Conservation (phyloP, 495 filamentous ascomycete genomes). For the Penicillium egyptiacum region DNA sequence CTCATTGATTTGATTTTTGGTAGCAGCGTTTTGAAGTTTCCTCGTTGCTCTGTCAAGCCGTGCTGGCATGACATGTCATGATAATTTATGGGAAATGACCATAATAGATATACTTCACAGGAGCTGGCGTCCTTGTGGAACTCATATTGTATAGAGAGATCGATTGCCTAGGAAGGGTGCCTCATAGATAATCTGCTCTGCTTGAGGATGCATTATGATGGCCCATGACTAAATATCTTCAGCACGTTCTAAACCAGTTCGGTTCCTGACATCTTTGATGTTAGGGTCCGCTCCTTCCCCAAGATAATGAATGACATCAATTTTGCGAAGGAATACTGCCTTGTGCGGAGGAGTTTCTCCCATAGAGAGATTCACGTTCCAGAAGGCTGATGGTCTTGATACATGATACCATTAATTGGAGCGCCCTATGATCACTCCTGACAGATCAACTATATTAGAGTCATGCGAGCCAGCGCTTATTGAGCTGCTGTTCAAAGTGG, state of each 20-base stretch:
- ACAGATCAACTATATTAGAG: background rate
- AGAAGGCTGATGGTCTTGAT: conserved; percentile 22
- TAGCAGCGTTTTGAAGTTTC: background rate
- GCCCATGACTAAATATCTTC: too few relatives aligned
- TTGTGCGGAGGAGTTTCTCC: conserved; percentile 22
- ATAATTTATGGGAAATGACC: conserved; percentile 30
- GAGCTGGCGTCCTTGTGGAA: conserved; percentile 18
- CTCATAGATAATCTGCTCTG: background rate
- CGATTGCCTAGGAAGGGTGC: background rate
- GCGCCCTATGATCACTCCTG: background rate
- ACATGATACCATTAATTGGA: conserved; percentile 17
- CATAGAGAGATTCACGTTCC: conserved; percentile 14
- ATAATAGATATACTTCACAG: conserved; percentile 23
- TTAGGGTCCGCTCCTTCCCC: background rate
- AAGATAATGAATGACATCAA: background rate
- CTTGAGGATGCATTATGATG: too few relatives aligned
- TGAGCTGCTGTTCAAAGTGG: background rate
- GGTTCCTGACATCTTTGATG: background rate
- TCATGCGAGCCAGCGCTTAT: background rate
- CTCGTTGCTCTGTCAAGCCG: conserved; percentile 1
- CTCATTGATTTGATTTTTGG: conserved; percentile 6
- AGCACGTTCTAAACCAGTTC: background rate
- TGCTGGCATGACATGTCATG: conserved; percentile 19
- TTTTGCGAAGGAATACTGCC: conserved; percentile 3
- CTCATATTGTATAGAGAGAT: background rate